These are phyloP conservation scores for Sporothrix brunneoviolacea DNA, from an alignment of 2,329 filamentous ascomycete genomes.

Conservation along the genomic window DNA sequence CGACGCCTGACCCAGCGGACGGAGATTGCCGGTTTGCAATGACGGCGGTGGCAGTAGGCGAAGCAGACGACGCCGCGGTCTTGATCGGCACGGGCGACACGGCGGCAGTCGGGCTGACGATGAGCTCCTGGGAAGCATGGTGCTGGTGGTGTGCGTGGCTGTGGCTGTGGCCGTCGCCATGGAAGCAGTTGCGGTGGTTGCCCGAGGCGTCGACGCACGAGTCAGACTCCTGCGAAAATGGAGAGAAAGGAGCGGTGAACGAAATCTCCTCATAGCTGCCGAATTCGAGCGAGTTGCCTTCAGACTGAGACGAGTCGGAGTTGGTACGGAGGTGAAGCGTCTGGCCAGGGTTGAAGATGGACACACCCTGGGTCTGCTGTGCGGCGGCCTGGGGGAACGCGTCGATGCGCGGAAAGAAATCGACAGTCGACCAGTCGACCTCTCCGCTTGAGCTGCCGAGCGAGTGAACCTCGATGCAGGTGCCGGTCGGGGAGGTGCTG, in stretches of 20 bases:
- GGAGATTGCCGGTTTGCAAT: constrained; percentile 49
- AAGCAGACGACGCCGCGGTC: constrained; percentile 33
- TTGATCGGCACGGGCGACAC: constrained; percentile 66
- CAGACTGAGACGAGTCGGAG: constrained; percentile 77
- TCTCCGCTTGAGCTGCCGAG: constrained; percentile 70
- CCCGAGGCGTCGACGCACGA: constrained; percentile 52
- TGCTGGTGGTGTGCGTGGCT: constrained; percentile 28
- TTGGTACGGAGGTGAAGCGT: constrained; percentile 81
- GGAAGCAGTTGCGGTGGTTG: constrained; percentile 56
- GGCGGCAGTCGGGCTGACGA: constrained; percentile 61
- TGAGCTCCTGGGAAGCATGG: constrained; percentile 42
- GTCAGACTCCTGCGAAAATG: constrained; percentile 79
- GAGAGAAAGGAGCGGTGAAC: constrained; percentile 58
- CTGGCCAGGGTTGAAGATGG: constrained; percentile 88
- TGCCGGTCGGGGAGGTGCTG: constrained; percentile 67
- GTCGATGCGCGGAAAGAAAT: constrained; percentile 67
- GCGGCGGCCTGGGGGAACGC: constrained; percentile 50
- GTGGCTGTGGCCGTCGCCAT: constrained; percentile 42
- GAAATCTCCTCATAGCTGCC: constrained; percentile 74
- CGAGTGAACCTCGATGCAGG: constrained; percentile 80
- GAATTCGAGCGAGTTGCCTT: constrained; percentile 60
- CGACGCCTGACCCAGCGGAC: constrained; percentile 52
- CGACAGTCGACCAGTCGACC: constrained; percentile 65
- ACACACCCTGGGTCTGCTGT: too few relatives aligned
- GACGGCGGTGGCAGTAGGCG: constrained; percentile 1